phyloP scores from a whole-genome alignment of 2,329 filamentous ascomycete species.

The Tolypocladium nubicola region DNA sequence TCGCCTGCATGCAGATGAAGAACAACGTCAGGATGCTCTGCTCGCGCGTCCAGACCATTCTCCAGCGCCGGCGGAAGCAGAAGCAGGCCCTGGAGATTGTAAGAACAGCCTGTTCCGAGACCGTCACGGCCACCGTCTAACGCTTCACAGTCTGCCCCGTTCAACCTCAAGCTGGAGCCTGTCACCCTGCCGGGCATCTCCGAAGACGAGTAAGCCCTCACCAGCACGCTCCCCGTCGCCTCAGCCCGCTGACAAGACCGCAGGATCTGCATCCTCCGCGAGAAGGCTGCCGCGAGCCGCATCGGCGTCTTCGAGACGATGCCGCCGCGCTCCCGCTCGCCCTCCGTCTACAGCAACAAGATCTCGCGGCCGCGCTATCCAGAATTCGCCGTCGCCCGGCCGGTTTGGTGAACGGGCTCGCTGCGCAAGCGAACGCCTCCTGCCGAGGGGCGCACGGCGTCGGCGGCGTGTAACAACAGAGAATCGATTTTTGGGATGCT shows the following conservation, averaged over 20 bases:
- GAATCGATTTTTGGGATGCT: not conserved
- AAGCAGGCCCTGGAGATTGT: constrained; percentile 37
- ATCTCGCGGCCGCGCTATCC: constrained; percentile 1
- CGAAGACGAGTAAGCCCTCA: constrained; percentile 39
- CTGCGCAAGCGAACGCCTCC: not conserved
- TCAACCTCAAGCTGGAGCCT: constrained; percentile 46
- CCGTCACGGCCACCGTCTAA: constrained; percentile 10
- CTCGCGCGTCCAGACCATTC: constrained; percentile 32
- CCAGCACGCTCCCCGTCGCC: not conserved
- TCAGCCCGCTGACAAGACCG: not conserved
- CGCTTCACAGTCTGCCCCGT: constrained; percentile 41
- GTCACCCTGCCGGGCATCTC: constrained; percentile 43
- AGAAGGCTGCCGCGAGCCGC: constrained; percentile 39
- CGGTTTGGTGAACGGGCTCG: not conserved
- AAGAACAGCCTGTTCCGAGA: constrained; percentile 7
- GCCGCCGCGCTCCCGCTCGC: constrained; percentile 12
- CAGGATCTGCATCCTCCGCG: constrained; percentile 38
- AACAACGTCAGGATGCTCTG: constrained; percentile 32
- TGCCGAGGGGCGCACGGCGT: not conserved
- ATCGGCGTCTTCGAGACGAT: constrained; percentile 31
- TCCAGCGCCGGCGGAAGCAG: constrained; percentile 29
- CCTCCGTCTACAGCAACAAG: constrained; percentile 5
- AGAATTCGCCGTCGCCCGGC: not conserved
- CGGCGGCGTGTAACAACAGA: not conserved
- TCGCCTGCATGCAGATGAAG: constrained; percentile 21